Percentiles rank a stretch among this genome's conserved stretches.
Evolutionary conservation across 78 protist genomes (phyloP).

Genomic region (Monocercomonoides exilis): DNA sequence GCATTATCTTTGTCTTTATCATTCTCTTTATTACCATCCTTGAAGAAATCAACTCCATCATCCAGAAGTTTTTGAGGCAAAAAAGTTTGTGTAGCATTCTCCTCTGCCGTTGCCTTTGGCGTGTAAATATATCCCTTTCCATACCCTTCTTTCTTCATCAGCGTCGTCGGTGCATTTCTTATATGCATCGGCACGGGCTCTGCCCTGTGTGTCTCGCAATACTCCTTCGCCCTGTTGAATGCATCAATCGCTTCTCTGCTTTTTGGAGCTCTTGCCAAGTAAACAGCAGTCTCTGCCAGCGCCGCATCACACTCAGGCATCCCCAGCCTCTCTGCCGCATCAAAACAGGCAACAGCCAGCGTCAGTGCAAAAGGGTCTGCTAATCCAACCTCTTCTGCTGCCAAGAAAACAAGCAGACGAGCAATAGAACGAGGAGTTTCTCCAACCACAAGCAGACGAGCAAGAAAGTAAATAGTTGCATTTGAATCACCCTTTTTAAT

Average conservation of each 20-base stretch:
- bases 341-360: not conserved
- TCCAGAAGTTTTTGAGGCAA: not conserved
- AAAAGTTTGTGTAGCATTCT: not conserved
- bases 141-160: constrained; percentile 24
- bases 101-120: not conserved
- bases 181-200: not conserved
- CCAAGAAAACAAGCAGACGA: not conserved
- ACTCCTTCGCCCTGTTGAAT: not conserved
- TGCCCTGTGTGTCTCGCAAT: not conserved
- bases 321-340: not conserved
- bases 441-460: not conserved
- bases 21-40: not conserved
- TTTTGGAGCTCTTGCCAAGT: not conserved
- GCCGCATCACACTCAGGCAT: not conserved
- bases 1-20: too few relatives aligned
- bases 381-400: not conserved
- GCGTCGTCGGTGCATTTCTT: constrained; percentile 10
- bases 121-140: not conserved
- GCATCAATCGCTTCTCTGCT: not conserved
- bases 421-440: not conserved
- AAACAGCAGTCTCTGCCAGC: not conserved
- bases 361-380: not conserved
- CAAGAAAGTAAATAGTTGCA: not conserved
- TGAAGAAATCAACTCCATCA: not conserved
- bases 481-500: not conserved